These are phyloP conservation scores for Pythium dissotocum DNA, from an alignment of 352 stramenopile genomes.

Conservation along the genomic window DNA sequence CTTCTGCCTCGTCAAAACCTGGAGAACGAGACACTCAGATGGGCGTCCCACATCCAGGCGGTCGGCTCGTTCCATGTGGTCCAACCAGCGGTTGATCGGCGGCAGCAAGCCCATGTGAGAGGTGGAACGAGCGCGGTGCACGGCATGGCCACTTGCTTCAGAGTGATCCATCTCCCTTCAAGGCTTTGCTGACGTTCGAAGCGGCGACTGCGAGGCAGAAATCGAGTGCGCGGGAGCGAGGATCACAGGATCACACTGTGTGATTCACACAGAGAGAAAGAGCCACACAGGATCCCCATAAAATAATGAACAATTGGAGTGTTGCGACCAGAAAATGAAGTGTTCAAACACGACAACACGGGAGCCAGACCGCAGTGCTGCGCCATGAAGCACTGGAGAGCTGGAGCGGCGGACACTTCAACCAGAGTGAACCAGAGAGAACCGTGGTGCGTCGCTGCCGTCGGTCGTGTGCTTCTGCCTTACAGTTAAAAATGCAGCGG, in stretches of 20 bases:
- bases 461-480: background rate
- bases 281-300: background rate
- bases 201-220: background rate
- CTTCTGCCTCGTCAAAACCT: background rate
- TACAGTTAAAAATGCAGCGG: background rate
- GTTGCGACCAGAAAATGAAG: background rate
- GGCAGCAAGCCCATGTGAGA: background rate
- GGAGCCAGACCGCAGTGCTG: background rate
- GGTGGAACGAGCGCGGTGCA: background rate
- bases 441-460: background rate
- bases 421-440: background rate
- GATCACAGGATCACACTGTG: no score
- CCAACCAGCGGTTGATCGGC: background rate
- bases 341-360: background rate
- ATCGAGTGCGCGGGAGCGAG: background rate
- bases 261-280: no score
- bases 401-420: background rate
- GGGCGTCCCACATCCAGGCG: background rate
- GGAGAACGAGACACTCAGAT: background rate
- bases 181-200: background rate
- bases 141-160: background rate
- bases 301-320: background rate
- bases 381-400: background rate
- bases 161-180: conserved; percentile 5
- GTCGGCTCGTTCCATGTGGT: conserved; percentile 3